Conservation (phyloP, 495 filamentous ascomycete species). For the Neurospora hispaniola region DNA sequence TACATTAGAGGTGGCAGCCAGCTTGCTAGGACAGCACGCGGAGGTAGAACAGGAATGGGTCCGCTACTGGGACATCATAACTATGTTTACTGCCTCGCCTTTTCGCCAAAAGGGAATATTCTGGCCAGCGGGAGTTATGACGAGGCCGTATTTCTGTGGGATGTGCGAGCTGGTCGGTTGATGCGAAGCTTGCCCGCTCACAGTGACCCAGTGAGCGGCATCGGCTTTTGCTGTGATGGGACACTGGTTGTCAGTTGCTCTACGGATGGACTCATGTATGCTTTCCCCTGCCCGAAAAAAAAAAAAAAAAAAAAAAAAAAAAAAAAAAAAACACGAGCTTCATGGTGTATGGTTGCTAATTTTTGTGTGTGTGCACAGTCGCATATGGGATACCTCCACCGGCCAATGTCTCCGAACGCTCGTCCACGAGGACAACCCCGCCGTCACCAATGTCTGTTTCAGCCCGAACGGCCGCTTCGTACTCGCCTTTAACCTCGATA, state of each 20-base stretch:
- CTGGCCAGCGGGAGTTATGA: slow-evolving; percentile 91
- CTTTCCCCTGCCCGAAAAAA: slow-evolving; percentile 3
- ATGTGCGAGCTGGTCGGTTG: slow-evolving; percentile 68
- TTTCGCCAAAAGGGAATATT: slow-evolving; percentile 93
- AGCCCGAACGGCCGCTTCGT: slow-evolving; percentile 89
- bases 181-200: slow-evolving; percentile 92
- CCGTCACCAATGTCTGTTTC: slow-evolving; percentile 84
- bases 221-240: slow-evolving; percentile 86
- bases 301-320: no score
- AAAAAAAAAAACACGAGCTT: no score
- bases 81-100: slow-evolving; percentile 87
- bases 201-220: slow-evolving; percentile 84
- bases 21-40: slow-evolving; percentile 8
- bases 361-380: slow-evolving; percentile 22
- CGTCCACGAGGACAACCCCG: slow-evolving; percentile 91
- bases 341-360: slow-evolving; percentile 5
- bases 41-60: slow-evolving; percentile 24
- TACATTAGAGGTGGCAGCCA: not conserved
- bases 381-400: slow-evolving; percentile 92
- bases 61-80: slow-evolving; percentile 84
- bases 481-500: slow-evolving; percentile 84
- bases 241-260: slow-evolving; percentile 85
- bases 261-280: slow-evolving; percentile 75
- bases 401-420: slow-evolving; percentile 92
- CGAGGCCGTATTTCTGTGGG: slow-evolving; percentile 95